Evolutionary conservation across 2,329 filamentous ascomycete genomes (phyloP).

Genomic region (Sclerotinia trifoliorum): DNA sequence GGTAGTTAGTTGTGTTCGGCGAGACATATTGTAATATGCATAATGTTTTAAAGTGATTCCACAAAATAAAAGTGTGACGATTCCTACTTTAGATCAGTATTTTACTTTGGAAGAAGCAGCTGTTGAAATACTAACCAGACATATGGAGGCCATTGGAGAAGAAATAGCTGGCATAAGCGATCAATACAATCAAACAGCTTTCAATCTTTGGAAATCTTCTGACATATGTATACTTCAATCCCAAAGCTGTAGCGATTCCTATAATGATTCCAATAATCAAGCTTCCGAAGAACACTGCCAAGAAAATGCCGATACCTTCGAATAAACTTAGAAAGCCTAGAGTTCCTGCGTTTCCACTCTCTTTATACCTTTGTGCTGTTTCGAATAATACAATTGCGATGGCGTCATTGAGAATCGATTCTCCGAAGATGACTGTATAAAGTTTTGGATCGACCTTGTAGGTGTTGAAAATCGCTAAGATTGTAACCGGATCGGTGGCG

Average conservation of each 20-base stretch:
- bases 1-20: conserved; percentile 92
- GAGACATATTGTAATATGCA: conserved; percentile 99
- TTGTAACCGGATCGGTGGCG: conserved; percentile 95
- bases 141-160: conserved; percentile 94
- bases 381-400: conserved; percentile 99
- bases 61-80: conserved; percentile 94
- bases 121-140: conserved; percentile 68
- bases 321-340: conserved; percentile 81
- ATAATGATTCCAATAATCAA: conserved; percentile 84
- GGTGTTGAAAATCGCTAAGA: conserved; percentile 96
- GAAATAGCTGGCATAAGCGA: conserved; percentile 96
- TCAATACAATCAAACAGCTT: conserved; percentile 88
- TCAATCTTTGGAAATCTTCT: conserved; percentile 93
- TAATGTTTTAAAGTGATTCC: conserved; percentile 99
- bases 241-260: conserved; percentile 80
- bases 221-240: conserved; percentile 92
- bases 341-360: conserved; percentile 64
- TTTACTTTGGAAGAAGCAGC: neutral
- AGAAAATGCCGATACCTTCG: conserved; percentile 89
- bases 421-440: conserved; percentile 98
- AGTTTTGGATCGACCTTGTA: conserved; percentile 99
- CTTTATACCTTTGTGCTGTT: conserved; percentile 89
- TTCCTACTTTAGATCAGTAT: conserved; percentile 43
- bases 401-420: conserved; percentile 96
- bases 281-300: conserved; percentile 94